Evolutionary conservation across 352 stramenopile species (phyloP).

Genomic region (Globisporangium solare): DNA sequence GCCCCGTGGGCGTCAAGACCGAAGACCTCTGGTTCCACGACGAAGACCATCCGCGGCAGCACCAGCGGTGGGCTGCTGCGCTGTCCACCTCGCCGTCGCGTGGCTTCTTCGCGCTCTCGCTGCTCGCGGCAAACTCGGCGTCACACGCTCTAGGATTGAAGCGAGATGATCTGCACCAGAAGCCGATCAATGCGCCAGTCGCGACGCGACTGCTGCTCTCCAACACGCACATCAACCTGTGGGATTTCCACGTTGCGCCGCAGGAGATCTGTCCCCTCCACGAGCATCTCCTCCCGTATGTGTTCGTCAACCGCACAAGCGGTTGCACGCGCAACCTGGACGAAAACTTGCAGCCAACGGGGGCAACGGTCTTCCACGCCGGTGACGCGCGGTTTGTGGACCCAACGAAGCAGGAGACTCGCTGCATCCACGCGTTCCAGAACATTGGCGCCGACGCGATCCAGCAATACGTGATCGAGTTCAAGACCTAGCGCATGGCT

Average conservation of each 20-base stretch:
- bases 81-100: not conserved
- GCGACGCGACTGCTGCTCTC: conserved; percentile 29
- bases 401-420: not conserved
- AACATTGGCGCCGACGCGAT: conserved; percentile 19
- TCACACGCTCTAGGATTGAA: not conserved
- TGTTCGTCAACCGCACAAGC: conserved; percentile 37
- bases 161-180: not conserved
- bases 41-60: not conserved
- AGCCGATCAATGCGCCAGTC: conserved; percentile 12
- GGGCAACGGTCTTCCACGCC: conserved; percentile 19
- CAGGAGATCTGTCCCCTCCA: conserved; percentile 27
- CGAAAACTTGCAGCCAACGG: conserved; percentile 19
- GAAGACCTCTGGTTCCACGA: not conserved
- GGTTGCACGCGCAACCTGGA: conserved; percentile 28
- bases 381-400: conserved; percentile 29
- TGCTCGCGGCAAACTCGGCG: conserved; percentile 2
- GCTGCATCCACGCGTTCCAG: conserved; percentile 31
- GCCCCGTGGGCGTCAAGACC: not conserved
- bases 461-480: conserved; percentile 41
- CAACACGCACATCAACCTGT: conserved; percentile 31
- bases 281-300: conserved; percentile 31
- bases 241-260: conserved; percentile 32
- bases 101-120: conserved; percentile 14
- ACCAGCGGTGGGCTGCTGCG: not conserved
- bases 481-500: conserved; percentile 10